Evolutionary conservation across 2,329 filamentous ascomycete genomes (phyloP), one percentile per base, ranked within the genome.

Genomic region (Zalaria sp.): DNA sequence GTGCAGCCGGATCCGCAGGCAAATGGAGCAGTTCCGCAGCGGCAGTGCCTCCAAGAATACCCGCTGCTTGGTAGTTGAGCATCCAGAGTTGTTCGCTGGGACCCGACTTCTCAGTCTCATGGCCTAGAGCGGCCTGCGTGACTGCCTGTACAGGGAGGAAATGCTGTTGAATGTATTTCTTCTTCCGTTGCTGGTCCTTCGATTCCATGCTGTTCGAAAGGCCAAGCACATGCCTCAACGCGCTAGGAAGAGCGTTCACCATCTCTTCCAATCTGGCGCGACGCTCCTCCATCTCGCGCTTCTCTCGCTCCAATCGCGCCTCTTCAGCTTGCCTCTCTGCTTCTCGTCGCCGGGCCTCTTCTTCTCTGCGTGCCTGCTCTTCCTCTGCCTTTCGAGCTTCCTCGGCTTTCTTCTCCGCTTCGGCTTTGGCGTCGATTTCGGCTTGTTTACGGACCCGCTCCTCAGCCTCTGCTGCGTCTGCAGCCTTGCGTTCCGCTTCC

Each of bases 321-420:
- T 54, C 51, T 42, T 54, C 49, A n/a, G 47, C 51, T 38, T 45
- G 43, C 7, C 45, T 35, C 35, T 42, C 42, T 9, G 41, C 45
- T 34, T 49, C 49, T 34, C 48, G 49, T 40, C 47, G 43, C 25
- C 46, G 46, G 8, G 35, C 41, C 11, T 32, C 45, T 31, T 49
- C 49, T 34, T 49, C 50, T 39, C 47, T 44, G 18, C 46, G 46
- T n/a, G 37, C 39, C n/a, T 32, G 44, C 37, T 42, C 45, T 25
- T 49, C 47, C 25, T 49, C 43, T 4, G 48, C 53, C 39, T 47
- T 46, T 10, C 54, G 47, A 35, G 47, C 42, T 40, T 51, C 49
- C 37, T 58, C 54, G 5, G 44, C 51, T 41, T 49, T 43, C 26
- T 42, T 42, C n/a, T 49, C 41, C 27, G 50, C 46, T 35, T 50